Base-by-base conservation (phyloP, 768 basidiomycete species). In the Cystofilobasidium macerans region DNA sequence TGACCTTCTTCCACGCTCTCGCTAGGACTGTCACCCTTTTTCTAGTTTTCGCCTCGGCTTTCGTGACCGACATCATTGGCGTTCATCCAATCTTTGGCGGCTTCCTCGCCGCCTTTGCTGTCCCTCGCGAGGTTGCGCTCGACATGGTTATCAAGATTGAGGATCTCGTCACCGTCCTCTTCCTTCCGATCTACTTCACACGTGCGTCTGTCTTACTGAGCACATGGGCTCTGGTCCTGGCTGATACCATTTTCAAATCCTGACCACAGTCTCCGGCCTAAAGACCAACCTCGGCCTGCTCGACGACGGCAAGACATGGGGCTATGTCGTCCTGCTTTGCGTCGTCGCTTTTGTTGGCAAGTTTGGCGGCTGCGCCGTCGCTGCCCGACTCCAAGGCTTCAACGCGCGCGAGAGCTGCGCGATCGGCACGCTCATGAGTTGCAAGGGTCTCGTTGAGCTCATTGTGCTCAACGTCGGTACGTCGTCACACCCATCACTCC, bases 401-500 rank as follows among this genome's bases (percentile, higher is more conserved):
- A 83, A 79, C 47, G 79, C 77, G 76, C 80, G 91, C n/a, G 90
- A 93, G 75, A 79, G 84, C 1, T 83, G 84, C 28, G 88, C 90
- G 7, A 85, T 93, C 65, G 91, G 91, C 3, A 81, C 85, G 58
- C 76, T 95, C 30, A 95, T 95, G 91, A 84, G 83, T 75, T 90
- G 88, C 78, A 89, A 94, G 77, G 89, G 88, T 86, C 86, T 66
- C 56, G 81, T 92, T 30, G 90, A 93, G 74, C 83, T 93, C 33
- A 92, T 95, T 69, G 90, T 92, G 11, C 82, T 93, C 72, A 95
- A 95, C 73, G 84, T 93, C 69, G 91, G 91, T 58, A 79, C 88
- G 11, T 75, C 79, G 68, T n/a, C n/a, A n/a, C n/a, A n/a, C n/a
- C n/a, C n/a, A n/a, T n/a, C n/a, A n/a, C n/a, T n/a, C n/a, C n/a